Conservation (phyloP, 2,329 filamentous ascomycete species). For the Verticillium dahliae region DNA sequence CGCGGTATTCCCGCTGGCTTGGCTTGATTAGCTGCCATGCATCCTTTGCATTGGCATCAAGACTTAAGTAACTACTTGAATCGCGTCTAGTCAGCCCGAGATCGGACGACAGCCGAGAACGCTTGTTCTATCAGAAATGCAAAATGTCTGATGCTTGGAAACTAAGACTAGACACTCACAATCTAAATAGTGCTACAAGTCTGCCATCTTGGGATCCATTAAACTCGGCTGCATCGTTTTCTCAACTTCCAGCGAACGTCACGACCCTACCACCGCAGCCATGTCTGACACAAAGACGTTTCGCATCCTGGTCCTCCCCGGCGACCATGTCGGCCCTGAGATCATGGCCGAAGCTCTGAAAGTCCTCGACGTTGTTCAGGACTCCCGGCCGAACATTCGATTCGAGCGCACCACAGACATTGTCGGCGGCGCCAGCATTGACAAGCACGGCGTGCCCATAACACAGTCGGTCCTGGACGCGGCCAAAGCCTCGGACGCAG, state of each 20-base stretch:
- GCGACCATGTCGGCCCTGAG: constrained; percentile 41
- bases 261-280: background rate
- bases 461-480: constrained; percentile 34
- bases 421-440: constrained; percentile 50
- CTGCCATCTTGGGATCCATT: no score
- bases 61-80: background rate
- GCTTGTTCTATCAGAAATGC: no score
- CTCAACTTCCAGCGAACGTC: background rate
- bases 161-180: no score
- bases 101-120: background rate
- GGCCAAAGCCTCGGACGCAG: constrained; percentile 36
- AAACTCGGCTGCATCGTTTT: no score
- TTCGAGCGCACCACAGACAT: constrained; percentile 50
- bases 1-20: no score
- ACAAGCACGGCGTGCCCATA: constrained; percentile 35
- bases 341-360: constrained; percentile 50
- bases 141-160: no score
- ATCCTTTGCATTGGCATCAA: background rate
- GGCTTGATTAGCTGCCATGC: background rate
- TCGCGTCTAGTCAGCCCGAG: background rate
- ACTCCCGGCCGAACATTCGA: constrained; percentile 18
- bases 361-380: constrained; percentile 34
- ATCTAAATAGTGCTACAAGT: no score
- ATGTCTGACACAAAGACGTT: constrained; percentile 1
- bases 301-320: constrained; percentile 34